Conservation (phyloP, 805 yeast species). For the Yarrowia phangngaensis region DNA sequence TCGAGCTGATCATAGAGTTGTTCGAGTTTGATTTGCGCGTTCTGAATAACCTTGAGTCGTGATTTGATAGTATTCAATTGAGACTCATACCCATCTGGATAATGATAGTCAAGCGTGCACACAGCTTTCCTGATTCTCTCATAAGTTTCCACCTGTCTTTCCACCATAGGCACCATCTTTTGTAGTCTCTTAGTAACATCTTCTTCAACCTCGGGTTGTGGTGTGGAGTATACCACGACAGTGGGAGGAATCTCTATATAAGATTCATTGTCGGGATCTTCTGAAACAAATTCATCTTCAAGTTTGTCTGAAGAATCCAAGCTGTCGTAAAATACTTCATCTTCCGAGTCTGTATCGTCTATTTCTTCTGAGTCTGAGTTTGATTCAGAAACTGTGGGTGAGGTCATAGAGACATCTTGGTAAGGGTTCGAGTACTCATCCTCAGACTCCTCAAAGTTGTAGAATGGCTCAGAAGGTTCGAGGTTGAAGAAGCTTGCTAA, state of each 20-base stretch:
- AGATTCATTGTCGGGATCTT: constrained; percentile 24
- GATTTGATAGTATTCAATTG: constrained; percentile 29
- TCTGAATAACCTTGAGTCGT: constrained; percentile 35
- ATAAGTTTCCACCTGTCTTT: constrained; percentile 20
- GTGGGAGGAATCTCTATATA: constrained; percentile 14
- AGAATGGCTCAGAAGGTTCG: constrained; percentile 1
- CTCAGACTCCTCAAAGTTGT: constrained; percentile 23
- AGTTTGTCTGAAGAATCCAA: constrained; percentile 24
- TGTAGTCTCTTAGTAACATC: constrained; percentile 20
- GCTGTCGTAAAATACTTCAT: constrained; percentile 17
- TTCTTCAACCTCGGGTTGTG: constrained; percentile 18
- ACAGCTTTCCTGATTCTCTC: constrained; percentile 17
- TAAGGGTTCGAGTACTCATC: constrained; percentile 3
- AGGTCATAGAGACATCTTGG: constrained; percentile 13
- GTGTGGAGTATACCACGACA: constrained; percentile 23
- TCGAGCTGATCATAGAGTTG: constrained; percentile 33
- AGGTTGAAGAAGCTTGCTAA: constrained; percentile 2
- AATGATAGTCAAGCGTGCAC: constrained; percentile 8
- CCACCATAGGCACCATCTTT: constrained; percentile 2
- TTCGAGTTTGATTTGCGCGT: constrained; percentile 34
- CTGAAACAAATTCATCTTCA: constrained; percentile 30
- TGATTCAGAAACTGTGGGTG: constrained; percentile 13
- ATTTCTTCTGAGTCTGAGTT: constrained; percentile 5
- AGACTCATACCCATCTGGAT: constrained; percentile 30
- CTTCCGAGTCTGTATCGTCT: background rate